A percentile compares a stretch with the other conserved stretches of the same genome.
Evolutionary conservation across 352 stramenopile genomes (phyloP).

Genomic region (Phytophthora tentaculata): DNA sequence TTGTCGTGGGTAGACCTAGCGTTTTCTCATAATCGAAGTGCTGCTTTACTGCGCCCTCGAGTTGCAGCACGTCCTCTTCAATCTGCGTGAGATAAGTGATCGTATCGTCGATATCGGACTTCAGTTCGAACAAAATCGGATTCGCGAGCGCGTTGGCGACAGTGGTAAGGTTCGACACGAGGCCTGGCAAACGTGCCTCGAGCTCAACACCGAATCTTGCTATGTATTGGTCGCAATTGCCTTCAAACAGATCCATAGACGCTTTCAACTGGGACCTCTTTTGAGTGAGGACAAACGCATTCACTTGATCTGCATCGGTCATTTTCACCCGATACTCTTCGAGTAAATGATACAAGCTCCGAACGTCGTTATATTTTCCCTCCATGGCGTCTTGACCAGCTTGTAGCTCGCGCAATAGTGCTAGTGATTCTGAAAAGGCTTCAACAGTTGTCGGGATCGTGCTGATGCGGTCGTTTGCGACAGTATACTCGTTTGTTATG

Average conservation of each 20-base stretch:
- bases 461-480: conserved; percentile 70
- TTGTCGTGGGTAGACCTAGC: conserved; percentile 55
- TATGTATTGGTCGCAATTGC: conserved; percentile 70
- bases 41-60: conserved; percentile 30
- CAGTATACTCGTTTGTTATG: conserved; percentile 61
- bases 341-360: conserved; percentile 63
- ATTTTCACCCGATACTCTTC: conserved; percentile 79
- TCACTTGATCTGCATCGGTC: conserved; percentile 73
- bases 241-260: conserved; percentile 82
- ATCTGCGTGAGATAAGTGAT: conserved; percentile 55
- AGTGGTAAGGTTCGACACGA: conserved; percentile 41
- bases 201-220: conserved; percentile 81
- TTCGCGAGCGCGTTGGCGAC: conserved; percentile 47
- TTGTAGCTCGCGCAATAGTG: conserved; percentile 65
- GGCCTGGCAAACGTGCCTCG: conserved; percentile 53
- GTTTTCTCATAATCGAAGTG: conserved; percentile 70
- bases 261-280: conserved; percentile 76
- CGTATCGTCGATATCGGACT: conserved; percentile 53
- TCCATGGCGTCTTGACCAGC: conserved; percentile 51
- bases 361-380: conserved; percentile 60
- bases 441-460: conserved; percentile 75
- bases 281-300: conserved; percentile 76
- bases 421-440: conserved; percentile 69
- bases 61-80: conserved; percentile 29
- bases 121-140: conserved; percentile 50